Evolutionary conservation across 2,329 filamentous ascomycete species (phyloP), one percentile per base, ranked within the genome.

Genomic region (Emergomyces orientalis): DNA sequence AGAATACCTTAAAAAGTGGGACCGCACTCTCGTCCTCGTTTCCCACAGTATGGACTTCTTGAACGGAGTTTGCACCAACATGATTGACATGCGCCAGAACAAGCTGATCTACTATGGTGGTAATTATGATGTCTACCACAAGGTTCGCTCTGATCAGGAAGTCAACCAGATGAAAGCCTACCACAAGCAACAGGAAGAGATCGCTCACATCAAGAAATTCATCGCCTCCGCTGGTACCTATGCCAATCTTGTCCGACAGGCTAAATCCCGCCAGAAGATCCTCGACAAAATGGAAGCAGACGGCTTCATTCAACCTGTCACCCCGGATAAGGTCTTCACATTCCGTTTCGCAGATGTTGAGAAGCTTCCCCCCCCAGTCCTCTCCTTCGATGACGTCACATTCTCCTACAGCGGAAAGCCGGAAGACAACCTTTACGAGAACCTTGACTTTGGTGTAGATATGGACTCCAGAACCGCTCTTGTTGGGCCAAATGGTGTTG

Each of bases 231-330:
- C 94, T 63, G 94, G 95, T 92, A 99, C 94, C 65, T 99, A 99
- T 75, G 94, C 95, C 85, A 99, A 99, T 83, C 84, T 99, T 82
- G 94, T 99, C 75, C 86, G 90, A 77, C 94, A 99, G 81, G 95
- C 95, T 79, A 99, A 99, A 84, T 97, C 94, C 52, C 88, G 94
- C 68, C 94, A 99, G 80, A 99, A 99, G 90, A 97, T 97, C 78
- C 84, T 97, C 69, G 94, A 99, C 85, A 99, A 99, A 88, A 99
- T 99, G 94, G 93, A 97, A 84, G 94, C 95, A 71, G 94, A 99
- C 73, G 94, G 94, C 69, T 94, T 97, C 79, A 97, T 99, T 75
- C 88, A 99, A 79, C 90, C 91, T 63, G 91, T 99, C 66, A 79
- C 83, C 62, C 79, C 85, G 67, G 94, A 99, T 79, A 85, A 86